Percentiles rank a stretch among this genome's conserved stretches.
phyloP scores from a whole-genome alignment of 331 rosid genomes.

The Phaseolus coccineus region DNA sequence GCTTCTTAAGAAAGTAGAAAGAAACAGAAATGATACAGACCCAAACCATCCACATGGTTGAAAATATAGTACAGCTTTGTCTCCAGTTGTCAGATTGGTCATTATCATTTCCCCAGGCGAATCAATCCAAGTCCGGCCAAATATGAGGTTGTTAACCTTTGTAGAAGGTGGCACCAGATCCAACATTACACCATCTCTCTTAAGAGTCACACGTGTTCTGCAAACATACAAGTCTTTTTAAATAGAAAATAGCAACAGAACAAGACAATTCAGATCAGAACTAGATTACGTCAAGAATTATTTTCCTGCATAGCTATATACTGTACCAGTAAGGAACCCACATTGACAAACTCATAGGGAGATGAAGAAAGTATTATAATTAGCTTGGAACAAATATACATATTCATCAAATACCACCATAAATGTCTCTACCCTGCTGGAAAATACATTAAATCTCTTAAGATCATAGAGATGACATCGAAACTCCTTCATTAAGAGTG shows the following conservation, averaged over 20 bases:
- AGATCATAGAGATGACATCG: constrained; percentile 27
- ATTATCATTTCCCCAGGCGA: constrained; percentile 94
- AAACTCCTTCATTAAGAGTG: constrained; percentile 31
- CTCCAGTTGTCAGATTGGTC: constrained; percentile 84
- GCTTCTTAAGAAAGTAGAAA: constrained; percentile 26
- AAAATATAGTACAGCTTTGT: constrained; percentile 83
- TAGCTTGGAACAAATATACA: constrained; percentile 32
- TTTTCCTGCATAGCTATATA: constrained; percentile 6
- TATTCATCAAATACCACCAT: constrained; percentile 31
- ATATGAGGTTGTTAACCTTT: constrained; percentile 90
- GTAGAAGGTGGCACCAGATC: constrained; percentile 96
- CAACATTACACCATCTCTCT: constrained; percentile 78
- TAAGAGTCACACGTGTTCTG: constrained; percentile 87
- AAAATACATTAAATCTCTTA: constrained; percentile 29
- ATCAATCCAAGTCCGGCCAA: constrained; percentile 96
- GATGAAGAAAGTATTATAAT: constrained; percentile 38
- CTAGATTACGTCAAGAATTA: constrained; percentile 17
- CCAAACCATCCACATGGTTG: constrained; percentile 99
- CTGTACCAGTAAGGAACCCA: constrained; percentile 17
- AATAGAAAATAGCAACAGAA: constrained; percentile 30
- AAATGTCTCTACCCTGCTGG: constrained; percentile 25
- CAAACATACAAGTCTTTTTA: constrained; percentile 39
- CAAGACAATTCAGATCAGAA: constrained; percentile 20
- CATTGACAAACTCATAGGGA: constrained; percentile 20
- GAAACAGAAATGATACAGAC: constrained; percentile 52